Base-by-base conservation (phyloP, 2,329 filamentous ascomycete genomes). In the Alternaria sp. region DNA sequence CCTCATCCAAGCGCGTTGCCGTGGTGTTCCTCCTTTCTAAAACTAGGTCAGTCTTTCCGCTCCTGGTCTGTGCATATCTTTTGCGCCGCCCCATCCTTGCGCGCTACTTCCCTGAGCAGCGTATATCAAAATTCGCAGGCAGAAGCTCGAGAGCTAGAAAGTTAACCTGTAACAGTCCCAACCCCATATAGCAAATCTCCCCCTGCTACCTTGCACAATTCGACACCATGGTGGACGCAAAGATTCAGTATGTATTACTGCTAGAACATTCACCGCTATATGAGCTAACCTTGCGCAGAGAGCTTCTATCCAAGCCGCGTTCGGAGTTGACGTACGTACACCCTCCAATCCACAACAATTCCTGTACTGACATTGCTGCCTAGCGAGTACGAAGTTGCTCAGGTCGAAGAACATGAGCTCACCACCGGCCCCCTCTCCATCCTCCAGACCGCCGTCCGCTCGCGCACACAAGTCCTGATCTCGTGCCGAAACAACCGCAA, bases 401-500 rank as follows among this genome's bases (percentile, higher is more conserved):
- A 93, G 67, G 85, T 91, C 71, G 91, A 93, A 80, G 90, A 92
- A 77, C 90, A 93, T 80, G 91, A 94, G 81, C 89, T 93, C 81
- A 91, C 89, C 67, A 88, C 90, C 43, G 92, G 92, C 4, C 92
- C 92, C 9, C 87, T 98, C 49, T 97, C 93, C 6, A 96, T 99
- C 76, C 92, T 99, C 65, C 95, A 98, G 84, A 97, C 96, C 63
- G 96, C 96, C 69, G 96, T 97, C 62, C 92, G 94, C 80, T 92
- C 91, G 69, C 95, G 97, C 85, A 92, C 91, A 46, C 96, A 98
- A 83, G 95, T 99, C 67, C 89, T 99, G 69, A 97, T 99, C 79
- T 97, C 93, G 58, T 95, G 95, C 84, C 93, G 96, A 71, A 97
- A 97, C 88, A 98, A 98, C 86, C 92, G 95, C 83, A 99, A 99